Conservation (phyloP, 2,329 filamentous ascomycete species). For the Drechslerella stenobrocha region DNA sequence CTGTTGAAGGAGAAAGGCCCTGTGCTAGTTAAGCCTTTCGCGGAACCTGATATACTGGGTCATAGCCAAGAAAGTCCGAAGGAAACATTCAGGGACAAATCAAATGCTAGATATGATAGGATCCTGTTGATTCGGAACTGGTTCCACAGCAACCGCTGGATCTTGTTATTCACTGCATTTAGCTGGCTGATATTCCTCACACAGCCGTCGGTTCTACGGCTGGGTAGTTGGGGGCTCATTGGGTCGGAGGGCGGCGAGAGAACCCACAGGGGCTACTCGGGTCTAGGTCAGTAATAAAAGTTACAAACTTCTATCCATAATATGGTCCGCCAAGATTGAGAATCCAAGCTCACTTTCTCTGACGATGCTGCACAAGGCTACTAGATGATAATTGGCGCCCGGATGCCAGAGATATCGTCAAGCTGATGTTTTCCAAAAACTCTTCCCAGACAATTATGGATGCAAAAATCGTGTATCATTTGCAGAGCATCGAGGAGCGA, state of each 20-base stretch:
- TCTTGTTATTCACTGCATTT: conserved; percentile 10
- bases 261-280: conserved; percentile 8
- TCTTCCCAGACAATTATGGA: conserved; percentile 37
- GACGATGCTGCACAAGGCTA: not conserved
- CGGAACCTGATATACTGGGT: no score
- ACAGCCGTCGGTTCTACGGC: conserved; percentile 18
- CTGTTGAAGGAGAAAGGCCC: no score
- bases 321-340: not conserved
- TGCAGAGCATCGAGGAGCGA: conserved; percentile 29
- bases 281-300: conserved; percentile 26
- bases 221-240: conserved; percentile 17
- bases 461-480: conserved; percentile 33
- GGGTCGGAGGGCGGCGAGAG: conserved; percentile 1
- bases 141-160: not conserved
- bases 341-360: conserved; percentile 10
- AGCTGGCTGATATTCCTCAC: conserved; percentile 32
- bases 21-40: no score
- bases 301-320: no score
- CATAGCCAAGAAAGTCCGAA: no score
- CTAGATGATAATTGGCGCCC: conserved; percentile 35
- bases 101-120: not conserved
- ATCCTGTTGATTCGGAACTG: not conserved
- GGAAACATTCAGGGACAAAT: not conserved
- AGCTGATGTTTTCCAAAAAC: conserved; percentile 37
- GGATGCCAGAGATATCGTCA: conserved; percentile 25